These are phyloP conservation scores for Leptographium procerum DNA, from an alignment of 2,329 filamentous ascomycete genomes.

Conservation along the genomic window DNA sequence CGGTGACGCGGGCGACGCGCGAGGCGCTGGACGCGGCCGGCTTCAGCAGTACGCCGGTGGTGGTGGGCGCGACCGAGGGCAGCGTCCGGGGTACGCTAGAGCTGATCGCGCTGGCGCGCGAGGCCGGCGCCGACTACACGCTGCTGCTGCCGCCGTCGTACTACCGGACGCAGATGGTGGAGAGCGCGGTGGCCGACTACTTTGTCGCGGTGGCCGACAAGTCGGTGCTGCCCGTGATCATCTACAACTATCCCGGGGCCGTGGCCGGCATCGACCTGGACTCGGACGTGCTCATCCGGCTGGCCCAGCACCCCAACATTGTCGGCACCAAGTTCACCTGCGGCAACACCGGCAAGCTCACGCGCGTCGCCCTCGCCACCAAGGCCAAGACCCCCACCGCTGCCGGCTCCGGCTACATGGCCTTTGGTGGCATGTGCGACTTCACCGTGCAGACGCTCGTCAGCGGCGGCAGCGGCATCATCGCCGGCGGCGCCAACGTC, in stretches of 20 bases:
- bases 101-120: slow-evolving; percentile 53
- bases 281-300: slow-evolving; percentile 71
- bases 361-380: slow-evolving; percentile 63
- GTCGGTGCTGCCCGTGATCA: slow-evolving; percentile 64
- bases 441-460: slow-evolving; percentile 75
- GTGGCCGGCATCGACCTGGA: slow-evolving; percentile 84
- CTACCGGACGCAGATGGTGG: slow-evolving; percentile 67
- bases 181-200: slow-evolving; percentile 51
- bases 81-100: slow-evolving; percentile 73
- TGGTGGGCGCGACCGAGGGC: slow-evolving; percentile 72
- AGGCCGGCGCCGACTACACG: slow-evolving; percentile 67
- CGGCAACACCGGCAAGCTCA: slow-evolving; percentile 81
- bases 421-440: slow-evolving; percentile 78
- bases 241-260: slow-evolving; percentile 88
- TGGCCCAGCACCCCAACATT: slow-evolving; percentile 73
- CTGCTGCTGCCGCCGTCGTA: slow-evolving; percentile 74
- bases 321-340: slow-evolving; percentile 87
- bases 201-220: slow-evolving; percentile 58
- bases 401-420: slow-evolving; percentile 61
- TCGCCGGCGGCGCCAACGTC: slow-evolving; percentile 76
- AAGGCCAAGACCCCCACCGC: slow-evolving; percentile 55
- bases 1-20: slow-evolving; percentile 65
- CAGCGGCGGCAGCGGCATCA: slow-evolving; percentile 71
- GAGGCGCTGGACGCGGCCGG: slow-evolving; percentile 74
- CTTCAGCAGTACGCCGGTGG: slow-evolving; percentile 64